phyloP scores from a whole-genome alignment of 768 basidiomycete species.

The Lyophyllum semitale region DNA sequence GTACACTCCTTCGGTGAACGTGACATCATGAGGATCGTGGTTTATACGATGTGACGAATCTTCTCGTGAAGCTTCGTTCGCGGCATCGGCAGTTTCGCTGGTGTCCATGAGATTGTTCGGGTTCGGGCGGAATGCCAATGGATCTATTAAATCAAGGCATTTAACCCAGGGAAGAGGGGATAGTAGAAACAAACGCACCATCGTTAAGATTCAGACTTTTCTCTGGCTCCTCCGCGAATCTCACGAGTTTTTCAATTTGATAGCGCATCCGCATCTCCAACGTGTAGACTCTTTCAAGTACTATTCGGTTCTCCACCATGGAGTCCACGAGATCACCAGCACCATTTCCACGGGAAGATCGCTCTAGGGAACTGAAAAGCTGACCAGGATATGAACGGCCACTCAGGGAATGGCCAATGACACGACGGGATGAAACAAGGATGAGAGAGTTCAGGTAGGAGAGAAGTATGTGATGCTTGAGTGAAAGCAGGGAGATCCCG shows the following conservation, averaged over 20 bases:
- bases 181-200: conserved; percentile 44
- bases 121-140: conserved; percentile 90
- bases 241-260: conserved; percentile 93
- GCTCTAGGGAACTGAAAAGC: conserved; percentile 54
- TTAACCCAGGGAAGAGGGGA: neutral
- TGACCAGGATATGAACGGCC: conserved; percentile 48
- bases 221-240: conserved; percentile 65
- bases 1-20: conserved; percentile 57
- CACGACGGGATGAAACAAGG: conserved; percentile 70
- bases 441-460: conserved; percentile 85
- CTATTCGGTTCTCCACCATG: conserved; percentile 76
- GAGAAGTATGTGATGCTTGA: conserved; percentile 84
- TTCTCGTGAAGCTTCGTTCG: conserved; percentile 2
- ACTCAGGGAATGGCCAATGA: conserved; percentile 63
- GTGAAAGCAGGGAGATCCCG: conserved; percentile 88
- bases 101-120: conserved; percentile 67
- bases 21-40: neutral
- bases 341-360: conserved; percentile 55
- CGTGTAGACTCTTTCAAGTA: conserved; percentile 85
- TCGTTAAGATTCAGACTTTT: conserved; percentile 47
- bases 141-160: conserved; percentile 54
- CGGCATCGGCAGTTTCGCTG: conserved; percentile 25
- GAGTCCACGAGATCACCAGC: conserved; percentile 78
- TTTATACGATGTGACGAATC: neutral
- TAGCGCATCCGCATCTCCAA: conserved; percentile 89